Conservation (phyloP, 1,284 basidiomycete genomes). For the Fomitopsis schrenkii region DNA sequence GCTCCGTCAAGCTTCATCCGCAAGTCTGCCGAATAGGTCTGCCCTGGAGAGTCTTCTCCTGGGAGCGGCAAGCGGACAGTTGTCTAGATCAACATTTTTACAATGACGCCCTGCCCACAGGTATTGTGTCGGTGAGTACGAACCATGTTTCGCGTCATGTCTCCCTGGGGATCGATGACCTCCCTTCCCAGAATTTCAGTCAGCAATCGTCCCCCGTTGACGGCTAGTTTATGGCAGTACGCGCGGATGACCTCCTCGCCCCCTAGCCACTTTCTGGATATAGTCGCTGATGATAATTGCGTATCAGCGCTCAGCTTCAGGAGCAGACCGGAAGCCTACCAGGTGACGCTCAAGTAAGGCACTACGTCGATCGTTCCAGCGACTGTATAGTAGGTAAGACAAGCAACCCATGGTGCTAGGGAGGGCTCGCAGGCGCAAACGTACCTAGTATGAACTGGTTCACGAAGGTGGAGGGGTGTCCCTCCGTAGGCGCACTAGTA, state of each 20-base stretch:
- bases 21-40: slow-evolving; percentile 13
- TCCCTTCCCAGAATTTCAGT: slow-evolving; percentile 62
- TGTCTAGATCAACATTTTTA: slow-evolving; percentile 29
- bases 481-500: slow-evolving; percentile 20
- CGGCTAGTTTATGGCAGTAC: slow-evolving; percentile 73
- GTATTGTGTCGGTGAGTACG: slow-evolving; percentile 9
- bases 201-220: slow-evolving; percentile 67
- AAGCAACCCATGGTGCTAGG: neutral
- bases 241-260: slow-evolving; percentile 79
- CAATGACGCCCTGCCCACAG: neutral
- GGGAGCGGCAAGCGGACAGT: slow-evolving; percentile 22
- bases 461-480: slow-evolving; percentile 37
- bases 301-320: neutral
- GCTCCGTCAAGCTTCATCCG: slow-evolving; percentile 27
- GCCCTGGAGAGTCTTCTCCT: slow-evolving; percentile 11
- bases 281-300: slow-evolving; percentile 34
- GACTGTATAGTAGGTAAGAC: slow-evolving; percentile 37
- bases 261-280: slow-evolving; percentile 78
- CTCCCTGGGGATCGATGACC: slow-evolving; percentile 54
- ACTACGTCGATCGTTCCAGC: slow-evolving; percentile 60
- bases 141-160: slow-evolving; percentile 74
- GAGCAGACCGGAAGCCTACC: too few species aligned
- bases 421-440: slow-evolving; percentile 10
- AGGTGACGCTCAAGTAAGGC: too few species aligned
- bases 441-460: slow-evolving; percentile 59